Base-by-base conservation (phyloP, 108 stramenopile genomes). In the Skeletonema costatum region DNA sequence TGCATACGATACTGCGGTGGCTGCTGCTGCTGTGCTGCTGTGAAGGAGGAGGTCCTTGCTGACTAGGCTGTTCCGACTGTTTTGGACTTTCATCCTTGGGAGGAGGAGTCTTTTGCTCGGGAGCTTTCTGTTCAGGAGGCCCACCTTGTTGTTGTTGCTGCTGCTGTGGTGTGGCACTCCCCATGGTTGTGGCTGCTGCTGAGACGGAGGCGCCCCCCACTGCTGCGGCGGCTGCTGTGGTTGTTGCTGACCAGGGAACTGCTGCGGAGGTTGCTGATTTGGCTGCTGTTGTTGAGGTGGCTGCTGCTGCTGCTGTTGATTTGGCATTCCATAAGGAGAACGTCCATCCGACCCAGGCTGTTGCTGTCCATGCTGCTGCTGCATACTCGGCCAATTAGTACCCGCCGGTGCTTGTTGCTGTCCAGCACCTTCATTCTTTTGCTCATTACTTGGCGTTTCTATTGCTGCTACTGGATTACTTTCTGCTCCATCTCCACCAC, bases 1-100 rank as follows among this genome's bases (percentile, higher is more conserved):
- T 56, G 65, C 33, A 51, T 65, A 21, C 32, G 75, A 59, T 53
- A 64, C 33, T 67, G 75, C 32, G 50, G 73, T 48, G 62, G 68
- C 33, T 74, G 80, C 42, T 80, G 79, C 56, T 80, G 73, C 29
- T 65, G 71, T 12, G 65, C 44, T 11, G 42, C 41, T 60, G 60
- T 39, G 35, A 8, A 46, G 64, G 51, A n/a, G 63, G 62, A 59
- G 31, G 69, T 35, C 48, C 35, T 53, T 77, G 68, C 60, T 70
- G 69, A 16, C 36, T 65, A 9, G 53, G 25, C 25, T 70, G 72
- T 48, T 31, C 65, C 25, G 70, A 32, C 62, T 66, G 30, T 19
- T 56, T 56, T 25, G 25, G 53, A 25, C 53, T 56, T 56, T 56
- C 53, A 1, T 51, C 50, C 50, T 51, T 19, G 5, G 50, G 46